Evolutionary conservation across 495 filamentous ascomycete genomes (phyloP).

Genomic region (Aspergillus conjunctus): DNA sequence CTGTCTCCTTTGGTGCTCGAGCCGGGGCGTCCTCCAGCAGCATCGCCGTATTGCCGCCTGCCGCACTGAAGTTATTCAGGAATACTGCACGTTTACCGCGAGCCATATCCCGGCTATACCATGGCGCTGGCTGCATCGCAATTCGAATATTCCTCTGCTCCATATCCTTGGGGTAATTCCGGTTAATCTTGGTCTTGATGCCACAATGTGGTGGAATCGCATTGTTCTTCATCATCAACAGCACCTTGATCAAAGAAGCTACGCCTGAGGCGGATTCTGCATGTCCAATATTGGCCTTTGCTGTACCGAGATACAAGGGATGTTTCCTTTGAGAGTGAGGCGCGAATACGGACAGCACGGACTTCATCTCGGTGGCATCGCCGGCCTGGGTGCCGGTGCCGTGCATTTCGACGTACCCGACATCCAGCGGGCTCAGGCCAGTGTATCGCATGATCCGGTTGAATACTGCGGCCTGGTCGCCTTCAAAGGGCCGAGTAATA

Average conservation of each 20-base stretch:
- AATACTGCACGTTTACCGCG: slow-evolving; percentile 60
- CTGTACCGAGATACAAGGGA: slow-evolving; percentile 76
- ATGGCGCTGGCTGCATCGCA: slow-evolving; percentile 58
- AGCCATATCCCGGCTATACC: slow-evolving; percentile 55
- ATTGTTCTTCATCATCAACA: slow-evolving; percentile 84
- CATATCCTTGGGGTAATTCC: slow-evolving; percentile 75
- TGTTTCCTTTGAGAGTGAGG: slow-evolving; percentile 65
- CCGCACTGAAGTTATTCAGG: slow-evolving; percentile 67
- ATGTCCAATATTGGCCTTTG: slow-evolving; percentile 88
- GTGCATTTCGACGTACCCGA: slow-evolving; percentile 85
- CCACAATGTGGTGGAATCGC: slow-evolving; percentile 82
- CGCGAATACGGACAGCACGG: slow-evolving; percentile 77
- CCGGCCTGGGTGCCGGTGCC: slow-evolving; percentile 86
- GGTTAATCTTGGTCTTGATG: slow-evolving; percentile 78
- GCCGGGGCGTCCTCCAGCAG: slow-evolving; percentile 56
- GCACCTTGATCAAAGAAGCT: slow-evolving; percentile 76
- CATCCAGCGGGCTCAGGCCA: slow-evolving; percentile 66
- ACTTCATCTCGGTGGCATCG: slow-evolving; percentile 75
- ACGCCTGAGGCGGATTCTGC: slow-evolving; percentile 86
- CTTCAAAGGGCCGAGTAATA: slow-evolving; percentile 76
- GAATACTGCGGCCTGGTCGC: slow-evolving; percentile 69
- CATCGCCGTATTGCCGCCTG: slow-evolving; percentile 54
- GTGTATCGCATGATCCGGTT: slow-evolving; percentile 65
- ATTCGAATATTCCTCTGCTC: slow-evolving; percentile 73
- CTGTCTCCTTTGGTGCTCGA: slow-evolving; percentile 32